A percentile compares a stretch with the other conserved stretches of the same genome.
phyloP scores from a whole-genome alignment of 2,329 filamentous ascomycete genomes.

The Ophiostoma australiae region DNA sequence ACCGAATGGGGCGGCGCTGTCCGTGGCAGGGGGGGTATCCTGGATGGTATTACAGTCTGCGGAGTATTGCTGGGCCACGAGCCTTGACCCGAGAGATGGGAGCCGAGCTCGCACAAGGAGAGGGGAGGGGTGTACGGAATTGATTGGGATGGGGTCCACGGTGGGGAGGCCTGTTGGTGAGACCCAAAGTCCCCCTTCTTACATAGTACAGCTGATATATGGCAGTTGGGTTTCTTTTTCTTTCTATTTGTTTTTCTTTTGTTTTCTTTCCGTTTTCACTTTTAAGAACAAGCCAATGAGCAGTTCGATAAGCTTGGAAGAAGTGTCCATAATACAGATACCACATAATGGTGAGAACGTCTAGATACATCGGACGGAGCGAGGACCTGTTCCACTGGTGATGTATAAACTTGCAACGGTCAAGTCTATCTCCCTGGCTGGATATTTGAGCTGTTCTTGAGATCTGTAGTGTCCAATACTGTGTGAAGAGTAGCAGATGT shows the following conservation, averaged over 20 bases:
- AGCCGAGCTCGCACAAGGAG: constrained; percentile 25
- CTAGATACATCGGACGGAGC: too few species aligned
- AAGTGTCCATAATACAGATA: too few species aligned
- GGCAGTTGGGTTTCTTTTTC: background rate
- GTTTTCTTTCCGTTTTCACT: background rate
- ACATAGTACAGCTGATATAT: background rate
- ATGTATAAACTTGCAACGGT: too few species aligned
- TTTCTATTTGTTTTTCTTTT: background rate
- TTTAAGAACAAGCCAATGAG: background rate
- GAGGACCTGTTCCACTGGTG: too few species aligned
- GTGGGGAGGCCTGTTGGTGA: background rate
- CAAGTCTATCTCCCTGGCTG: background rate
- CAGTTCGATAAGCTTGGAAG: background rate
- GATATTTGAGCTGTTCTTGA: background rate
- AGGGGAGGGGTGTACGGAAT: constrained; percentile 12
- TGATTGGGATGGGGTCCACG: background rate
- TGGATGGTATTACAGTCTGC: constrained; percentile 6
- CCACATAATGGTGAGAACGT: too few species aligned
- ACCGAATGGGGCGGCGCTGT: constrained; percentile 9
- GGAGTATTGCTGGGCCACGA: constrained; percentile 10
- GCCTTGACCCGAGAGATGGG: constrained; percentile 26
- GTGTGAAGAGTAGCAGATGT: background rate
- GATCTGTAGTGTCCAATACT: background rate
- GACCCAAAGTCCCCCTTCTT: background rate
- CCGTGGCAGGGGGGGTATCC: constrained; percentile 6